Evolutionary conservation across 345 rosid species (phyloP), one percentile per base, ranked within the genome.

Genomic region (Linum lewisii): DNA sequence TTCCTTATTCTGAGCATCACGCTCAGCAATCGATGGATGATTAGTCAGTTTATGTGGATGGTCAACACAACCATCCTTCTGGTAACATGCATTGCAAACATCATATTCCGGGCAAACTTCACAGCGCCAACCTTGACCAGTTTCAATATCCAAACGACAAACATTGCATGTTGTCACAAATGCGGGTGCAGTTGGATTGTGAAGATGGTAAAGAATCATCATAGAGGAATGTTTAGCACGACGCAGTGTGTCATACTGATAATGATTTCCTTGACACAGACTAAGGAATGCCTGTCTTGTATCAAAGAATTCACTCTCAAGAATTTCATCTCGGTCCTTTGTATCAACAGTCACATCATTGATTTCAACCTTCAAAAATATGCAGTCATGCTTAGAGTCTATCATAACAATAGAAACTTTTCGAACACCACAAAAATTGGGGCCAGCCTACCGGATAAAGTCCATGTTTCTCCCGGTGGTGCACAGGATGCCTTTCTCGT

Each of bases 201-300:
- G 97, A 51, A 93, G 90, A 78, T 93, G 99, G 82, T 93, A 93
- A 42, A 93, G 96, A 34, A 93, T 87, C 99, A 93, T 93, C 97
- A 93, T 93, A 20, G 99, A 93, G 21, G 99, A 93, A 75, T 93
- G 99, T 61, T 93, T 93, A 47, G 99, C 99, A 61, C 99, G 88
- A 73, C 99, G 83, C 67, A 94, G 64, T 50, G 97, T 94, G 65
- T 94, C 99, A 77, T 90, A 94, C 70, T 94, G 99, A 75, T 94
- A 94, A 78, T 94, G 99, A 75, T 94, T 94, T 63, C 95, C 99
- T 74, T 94, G 96, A 75, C 99, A 94, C 45, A 94, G 90, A 84
- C 97, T 94, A 73, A 94, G 74, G 73, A 94, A 94, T 61, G 97
- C 96, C 70, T 94, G 97, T 68, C 99, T 90, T 14, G 97, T 90